Evolutionary conservation across 2,329 filamentous ascomycete species (phyloP).

Genomic region (Dichotomopilus funicola): DNA sequence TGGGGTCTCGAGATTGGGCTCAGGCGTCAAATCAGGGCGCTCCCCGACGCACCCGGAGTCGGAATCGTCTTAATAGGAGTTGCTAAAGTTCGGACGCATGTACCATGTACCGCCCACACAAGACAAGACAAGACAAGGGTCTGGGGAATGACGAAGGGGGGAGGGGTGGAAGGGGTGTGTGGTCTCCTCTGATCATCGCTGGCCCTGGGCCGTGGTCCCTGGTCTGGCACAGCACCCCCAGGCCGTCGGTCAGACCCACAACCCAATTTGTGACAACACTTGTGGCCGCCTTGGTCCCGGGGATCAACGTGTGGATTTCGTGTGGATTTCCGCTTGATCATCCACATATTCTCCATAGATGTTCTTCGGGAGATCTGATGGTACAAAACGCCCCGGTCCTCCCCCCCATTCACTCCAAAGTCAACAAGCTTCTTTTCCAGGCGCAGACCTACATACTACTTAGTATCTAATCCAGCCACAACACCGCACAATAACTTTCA

Average conservation of each 20-base stretch:
- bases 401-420: constrained; percentile 34
- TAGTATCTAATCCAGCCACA: constrained; percentile 36
- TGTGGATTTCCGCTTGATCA: constrained; percentile 47
- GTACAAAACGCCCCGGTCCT: constrained; percentile 26
- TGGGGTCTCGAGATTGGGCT: constrained; percentile 20
- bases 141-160: constrained; percentile 4
- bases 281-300: constrained; percentile 33
- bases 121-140: background rate
- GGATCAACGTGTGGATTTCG: constrained; percentile 34
- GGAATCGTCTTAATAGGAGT: constrained; percentile 34
- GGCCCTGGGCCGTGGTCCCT: constrained; percentile 33
- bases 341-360: constrained; percentile 32
- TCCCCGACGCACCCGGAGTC: constrained; percentile 35
- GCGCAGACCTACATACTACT: constrained; percentile 27
- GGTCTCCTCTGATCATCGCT: constrained; percentile 26
- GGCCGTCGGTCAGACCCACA: constrained; percentile 38
- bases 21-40: constrained; percentile 26
- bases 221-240: constrained; percentile 31
- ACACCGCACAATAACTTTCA: constrained; percentile 16
- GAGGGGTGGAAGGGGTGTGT: constrained; percentile 1
- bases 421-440: constrained; percentile 35
- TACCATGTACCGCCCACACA: constrained; percentile 21
- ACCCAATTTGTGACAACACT: constrained; percentile 49
- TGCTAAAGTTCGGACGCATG: constrained; percentile 36
- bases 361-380: constrained; percentile 42